Evolutionary conservation across 139 green algal genomes (phyloP), one percentile per base, ranked within the genome.

Genomic region (Coccomyxa sp.): DNA sequence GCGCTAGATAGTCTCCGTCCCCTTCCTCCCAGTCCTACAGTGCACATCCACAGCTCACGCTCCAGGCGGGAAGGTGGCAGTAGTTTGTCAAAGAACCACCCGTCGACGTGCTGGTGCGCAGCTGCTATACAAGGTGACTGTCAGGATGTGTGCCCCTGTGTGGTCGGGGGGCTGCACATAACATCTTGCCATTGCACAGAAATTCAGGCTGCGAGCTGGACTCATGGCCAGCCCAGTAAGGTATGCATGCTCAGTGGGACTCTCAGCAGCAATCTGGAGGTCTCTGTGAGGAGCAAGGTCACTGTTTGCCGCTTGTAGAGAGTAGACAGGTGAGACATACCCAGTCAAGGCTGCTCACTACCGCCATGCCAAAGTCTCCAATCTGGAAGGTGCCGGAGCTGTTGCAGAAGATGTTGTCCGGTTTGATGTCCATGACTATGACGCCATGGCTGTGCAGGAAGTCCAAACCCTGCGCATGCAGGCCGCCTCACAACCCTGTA

Each of bases 391-490:
- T 82, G 31, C 89, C 88, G 12, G 64, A 29, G 18, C 22, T 37
- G 64, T 83, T 75, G 29, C 73, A 54, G 77, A 88, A 93, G 37
- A 96, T 83, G 83, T 96, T 96, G 35, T 95, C 92, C 9, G 92
- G 92, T 80, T 96, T 96, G 55, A 96, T 86, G 82, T 96, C 92
- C 55, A 96, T 85, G 81, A 96, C 92, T 44, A 96, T 35, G 24
- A 97, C 83, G 29, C 82, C 73, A 41, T 88, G 69, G n/a, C 29
- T 44, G 80, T 96, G 92, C 38, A 96, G 83, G 74, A 94, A 92
- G 38, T 78, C 39, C 37, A 96, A 83, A 8, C 92, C 92, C 22
- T 40, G 75, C 39, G 86, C 41, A n/a, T n/a, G n/a, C n/a, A n/a
- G n/a, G n/a, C n/a, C n/a, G n/a, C 12, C 16, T 24, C 27, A 71